Evolutionary conservation across 1,139 yeast species (phyloP).

Genomic region (Debaryomyces psychrophilus): DNA sequence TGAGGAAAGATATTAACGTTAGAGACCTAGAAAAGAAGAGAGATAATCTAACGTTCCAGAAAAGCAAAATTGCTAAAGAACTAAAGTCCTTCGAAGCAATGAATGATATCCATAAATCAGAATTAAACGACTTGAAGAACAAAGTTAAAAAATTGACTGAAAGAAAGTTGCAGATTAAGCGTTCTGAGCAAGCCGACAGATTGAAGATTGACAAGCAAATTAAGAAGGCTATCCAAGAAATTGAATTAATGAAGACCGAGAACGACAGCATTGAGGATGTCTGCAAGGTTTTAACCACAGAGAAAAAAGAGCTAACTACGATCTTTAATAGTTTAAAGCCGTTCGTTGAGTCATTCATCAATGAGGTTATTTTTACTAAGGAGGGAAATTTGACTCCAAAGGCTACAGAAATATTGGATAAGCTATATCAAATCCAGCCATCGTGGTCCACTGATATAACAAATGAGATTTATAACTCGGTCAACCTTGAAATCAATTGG

Average conservation of each 20-base stretch:
- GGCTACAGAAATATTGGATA: conserved; percentile 31
- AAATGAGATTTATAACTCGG: conserved; percentile 32
- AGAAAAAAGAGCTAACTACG: conserved; percentile 29
- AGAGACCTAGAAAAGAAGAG: conserved; percentile 37
- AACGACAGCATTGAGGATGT: conserved; percentile 32
- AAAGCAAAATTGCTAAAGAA: conserved; percentile 37
- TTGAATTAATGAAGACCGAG: conserved; percentile 20
- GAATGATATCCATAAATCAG: conserved; percentile 21
- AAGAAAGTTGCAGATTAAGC: conserved; percentile 25
- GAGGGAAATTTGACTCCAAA: conserved; percentile 36
- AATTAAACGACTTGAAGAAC: conserved; percentile 27
- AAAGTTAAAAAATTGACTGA: conserved; percentile 31
- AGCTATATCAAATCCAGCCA: conserved; percentile 33
- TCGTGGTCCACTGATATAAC: conserved; percentile 41
- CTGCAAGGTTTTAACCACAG: conserved; percentile 26
- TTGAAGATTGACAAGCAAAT: conserved; percentile 22
- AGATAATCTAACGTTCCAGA: conserved; percentile 34
- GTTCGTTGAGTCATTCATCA: conserved; percentile 32
- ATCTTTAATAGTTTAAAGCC: conserved; percentile 28
- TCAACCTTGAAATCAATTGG: conserved; percentile 40
- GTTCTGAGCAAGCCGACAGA: conserved; percentile 27
- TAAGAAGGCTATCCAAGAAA: conserved; percentile 12
- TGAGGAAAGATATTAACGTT: conserved; percentile 36
- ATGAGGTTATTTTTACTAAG: conserved; percentile 31
- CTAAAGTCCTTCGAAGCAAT: conserved; percentile 27